Conservation (phyloP, 148 eudicot genomes). For the Rhododendron griersonianum region DNA sequence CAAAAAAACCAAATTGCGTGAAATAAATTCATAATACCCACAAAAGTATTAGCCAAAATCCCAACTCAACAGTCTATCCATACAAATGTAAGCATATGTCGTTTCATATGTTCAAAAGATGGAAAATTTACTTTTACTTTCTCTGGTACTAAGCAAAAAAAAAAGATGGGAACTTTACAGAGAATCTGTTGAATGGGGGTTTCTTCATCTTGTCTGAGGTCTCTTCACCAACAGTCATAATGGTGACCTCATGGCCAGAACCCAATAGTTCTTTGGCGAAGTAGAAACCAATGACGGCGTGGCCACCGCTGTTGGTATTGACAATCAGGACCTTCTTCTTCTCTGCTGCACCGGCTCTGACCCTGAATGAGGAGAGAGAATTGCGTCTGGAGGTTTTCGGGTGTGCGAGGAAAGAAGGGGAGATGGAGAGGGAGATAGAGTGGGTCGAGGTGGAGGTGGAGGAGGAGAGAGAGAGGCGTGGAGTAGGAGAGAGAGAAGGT, state of each 20-base stretch:
- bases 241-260: conserved; percentile 77
- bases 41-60: neutral
- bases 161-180: conserved; percentile 32
- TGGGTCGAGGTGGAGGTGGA: conserved; percentile 7
- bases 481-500: conserved; percentile 27
- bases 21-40: neutral
- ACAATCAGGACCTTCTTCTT: conserved; percentile 82
- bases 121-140: neutral
- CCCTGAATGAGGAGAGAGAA: conserved; percentile 30
- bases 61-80: neutral
- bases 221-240: conserved; percentile 86
- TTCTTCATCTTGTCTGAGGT: conserved; percentile 95
- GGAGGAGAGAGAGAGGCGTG: conserved; percentile 21
- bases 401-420: conserved; percentile 16
- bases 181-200: conserved; percentile 85
- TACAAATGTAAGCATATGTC: neutral
- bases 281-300: conserved; percentile 91
- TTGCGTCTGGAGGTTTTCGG: conserved; percentile 13
- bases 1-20: neutral
- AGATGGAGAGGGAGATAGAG: conserved; percentile 28
- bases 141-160: neutral
- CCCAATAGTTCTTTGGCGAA: conserved; percentile 86
- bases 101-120: neutral
- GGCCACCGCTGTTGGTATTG: conserved; percentile 86
- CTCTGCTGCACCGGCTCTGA: conserved; percentile 36